Percentiles rank a stretch among this genome's conserved stretches.
Conservation (phyloP, 2,329 filamentous ascomycete genomes). For the Gliomastix tumulicola region DNA sequence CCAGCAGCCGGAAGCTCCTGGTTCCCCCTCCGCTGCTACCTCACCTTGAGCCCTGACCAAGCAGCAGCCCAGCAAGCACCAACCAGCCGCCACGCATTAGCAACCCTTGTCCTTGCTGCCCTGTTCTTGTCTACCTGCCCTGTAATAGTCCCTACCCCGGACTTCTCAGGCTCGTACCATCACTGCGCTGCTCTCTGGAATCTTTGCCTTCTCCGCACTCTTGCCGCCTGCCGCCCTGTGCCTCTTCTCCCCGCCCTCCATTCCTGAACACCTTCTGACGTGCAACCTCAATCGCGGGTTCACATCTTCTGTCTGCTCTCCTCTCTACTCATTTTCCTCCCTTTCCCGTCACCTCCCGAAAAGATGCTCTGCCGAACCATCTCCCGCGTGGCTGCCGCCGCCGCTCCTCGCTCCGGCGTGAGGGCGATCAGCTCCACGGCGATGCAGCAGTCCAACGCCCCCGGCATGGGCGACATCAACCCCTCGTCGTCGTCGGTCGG, state of each 20-base stretch:
- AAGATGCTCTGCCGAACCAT: conserved; percentile 45
- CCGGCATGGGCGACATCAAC: conserved; percentile 82
- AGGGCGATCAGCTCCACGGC: conserved; percentile 54
- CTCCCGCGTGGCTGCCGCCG: conserved; percentile 32
- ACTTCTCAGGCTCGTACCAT: too few relatives aligned
- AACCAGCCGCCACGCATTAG: too few relatives aligned
- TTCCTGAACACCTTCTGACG: neutral
- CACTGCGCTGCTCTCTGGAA: conserved; percentile 2
- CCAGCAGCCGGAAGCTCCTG: conserved; percentile 3
- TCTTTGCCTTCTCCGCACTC: neutral
- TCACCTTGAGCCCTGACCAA: too few relatives aligned
- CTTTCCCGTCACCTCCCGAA: conserved; percentile 16
- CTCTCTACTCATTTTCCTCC: neutral
- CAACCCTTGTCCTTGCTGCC: too few relatives aligned
- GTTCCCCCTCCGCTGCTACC: too few relatives aligned
- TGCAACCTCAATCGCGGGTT: neutral
- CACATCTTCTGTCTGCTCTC: neutral
- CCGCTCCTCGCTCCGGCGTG: conserved; percentile 37
- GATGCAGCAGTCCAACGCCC: conserved; percentile 40
- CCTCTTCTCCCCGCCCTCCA: neutral
- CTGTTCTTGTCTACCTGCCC: too few relatives aligned
- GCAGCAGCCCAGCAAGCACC: too few relatives aligned
- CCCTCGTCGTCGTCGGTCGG: conserved; percentile 56
- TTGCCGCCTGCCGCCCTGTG: neutral
- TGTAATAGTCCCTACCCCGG: too few relatives aligned